A percentile compares a stretch with the other conserved stretches of the same genome.
These are phyloP conservation scores for Beauveria bassiana DNA, from an alignment of 2,329 filamentous ascomycete genomes.

Conservation along the genomic window DNA sequence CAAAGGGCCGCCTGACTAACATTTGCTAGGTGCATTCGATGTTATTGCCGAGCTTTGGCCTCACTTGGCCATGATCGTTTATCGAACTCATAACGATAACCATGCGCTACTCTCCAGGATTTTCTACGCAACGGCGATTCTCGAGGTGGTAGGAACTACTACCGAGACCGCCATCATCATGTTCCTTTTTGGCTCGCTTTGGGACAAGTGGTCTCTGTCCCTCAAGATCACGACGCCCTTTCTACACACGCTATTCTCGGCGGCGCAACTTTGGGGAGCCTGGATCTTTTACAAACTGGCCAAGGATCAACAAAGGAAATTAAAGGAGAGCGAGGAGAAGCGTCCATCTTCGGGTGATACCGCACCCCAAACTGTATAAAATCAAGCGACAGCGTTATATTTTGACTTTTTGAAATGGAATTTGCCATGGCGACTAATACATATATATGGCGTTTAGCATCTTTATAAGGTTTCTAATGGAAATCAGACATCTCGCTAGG, in stretches of 20 bases:
- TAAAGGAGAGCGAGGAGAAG: slow-evolving; percentile 4
- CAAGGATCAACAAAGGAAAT: slow-evolving; percentile 1
- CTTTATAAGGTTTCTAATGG: background rate
- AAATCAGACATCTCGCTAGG: background rate
- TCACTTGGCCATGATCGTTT: slow-evolving; percentile 12
- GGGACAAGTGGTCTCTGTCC: slow-evolving; percentile 11
- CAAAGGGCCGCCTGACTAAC: background rate
- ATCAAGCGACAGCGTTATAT: background rate
- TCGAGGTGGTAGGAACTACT: slow-evolving; percentile 6
- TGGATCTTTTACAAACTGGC: slow-evolving; percentile 13
- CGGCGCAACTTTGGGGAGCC: slow-evolving; percentile 10
- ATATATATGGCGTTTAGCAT: slow-evolving; percentile 2
- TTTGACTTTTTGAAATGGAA: background rate
- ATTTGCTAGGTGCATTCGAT: slow-evolving; percentile 7
- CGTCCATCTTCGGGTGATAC: slow-evolving; percentile 3
- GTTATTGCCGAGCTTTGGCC: slow-evolving; percentile 12
- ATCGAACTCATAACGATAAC: slow-evolving; percentile 2
- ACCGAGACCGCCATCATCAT: slow-evolving; percentile 10
- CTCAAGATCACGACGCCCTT: slow-evolving; percentile 9
- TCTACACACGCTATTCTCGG: slow-evolving; percentile 9
- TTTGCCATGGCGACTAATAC: background rate
- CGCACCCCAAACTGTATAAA: background rate
- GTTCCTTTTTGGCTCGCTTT: slow-evolving; percentile 10
- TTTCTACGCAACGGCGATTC: slow-evolving; percentile 6
- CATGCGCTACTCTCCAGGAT: slow-evolving; percentile 7